Evolutionary conservation across 129 eudicot species (phyloP), one percentile per base, ranked within the genome.

Genomic region (Pulicaria dysenterica): DNA sequence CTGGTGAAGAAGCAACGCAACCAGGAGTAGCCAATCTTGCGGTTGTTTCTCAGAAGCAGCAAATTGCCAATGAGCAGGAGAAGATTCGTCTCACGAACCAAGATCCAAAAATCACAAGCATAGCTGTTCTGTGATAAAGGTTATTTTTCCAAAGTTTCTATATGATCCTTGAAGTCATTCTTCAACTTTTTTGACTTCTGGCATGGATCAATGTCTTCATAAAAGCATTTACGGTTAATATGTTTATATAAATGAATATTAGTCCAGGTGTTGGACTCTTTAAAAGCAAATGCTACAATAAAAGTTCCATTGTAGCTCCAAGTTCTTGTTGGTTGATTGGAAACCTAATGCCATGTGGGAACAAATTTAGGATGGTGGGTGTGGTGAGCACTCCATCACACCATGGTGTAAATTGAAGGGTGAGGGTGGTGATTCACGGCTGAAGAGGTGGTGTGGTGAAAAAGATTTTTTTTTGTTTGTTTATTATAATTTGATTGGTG

Each of bases 101-200:
- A 42, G 77, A 55, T 71, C 61, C 87, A 38, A 69, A 65, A 58
- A 80, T 69, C 50, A 81, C 55, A 39, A 70, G 82, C 59, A 60
- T 85, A 64, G 82, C 85, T 15, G 95, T 88, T 48, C 46, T 67
- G 44, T 88, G 31, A 24, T 24, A 0, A 62, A 76, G 73, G 70
- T 55, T 38, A 8, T 7, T 9, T 6, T 42, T 36, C 4, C 17
- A 12, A 8, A 13, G 8, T 39, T 64, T 41, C 2, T 5, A 34
- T 51, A 67, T 43, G 69, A 43, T 73, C 65, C 69, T 38, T 39
- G 39, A 37, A 46, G 48, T 24, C 50, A 41, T 34, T 68, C 11
- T 34, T 68, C 11, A 48, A 58, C 64, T 73, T 67, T 59, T 14
- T 77, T 69, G 66, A 61, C 73, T 64, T 74, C 13, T 31, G 17